phyloP scores from a whole-genome alignment of 805 yeast species.

The Tanozyma kutaoensis region DNA sequence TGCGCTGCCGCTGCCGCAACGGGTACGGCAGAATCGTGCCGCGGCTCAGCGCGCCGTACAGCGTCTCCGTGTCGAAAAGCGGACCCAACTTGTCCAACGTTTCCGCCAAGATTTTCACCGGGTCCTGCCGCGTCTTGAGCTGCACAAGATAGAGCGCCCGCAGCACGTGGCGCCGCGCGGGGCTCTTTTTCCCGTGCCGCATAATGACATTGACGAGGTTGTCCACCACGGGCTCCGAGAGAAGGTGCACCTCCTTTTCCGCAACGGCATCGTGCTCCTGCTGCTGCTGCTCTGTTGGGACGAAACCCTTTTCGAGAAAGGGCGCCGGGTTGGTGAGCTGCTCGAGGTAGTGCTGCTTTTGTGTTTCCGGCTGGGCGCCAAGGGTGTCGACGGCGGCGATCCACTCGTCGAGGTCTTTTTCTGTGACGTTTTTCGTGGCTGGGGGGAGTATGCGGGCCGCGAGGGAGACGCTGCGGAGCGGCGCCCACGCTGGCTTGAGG shows the following conservation, averaged over 20 bases:
- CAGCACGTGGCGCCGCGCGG: constrained; percentile 60
- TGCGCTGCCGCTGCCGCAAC: constrained; percentile 67
- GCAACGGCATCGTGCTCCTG: constrained; percentile 39
- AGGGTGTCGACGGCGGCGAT: constrained; percentile 27
- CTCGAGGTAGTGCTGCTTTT: constrained; percentile 23
- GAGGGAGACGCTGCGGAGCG: too few species aligned
- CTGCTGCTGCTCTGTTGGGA: constrained; percentile 54
- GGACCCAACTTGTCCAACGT: constrained; percentile 80
- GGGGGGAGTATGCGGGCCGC: constrained; percentile 25
- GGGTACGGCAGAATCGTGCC: constrained; percentile 74
- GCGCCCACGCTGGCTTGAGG: too few species aligned
- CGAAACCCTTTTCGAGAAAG: constrained; percentile 24
- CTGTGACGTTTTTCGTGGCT: constrained; percentile 22
- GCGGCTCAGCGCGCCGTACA: constrained; percentile 79
- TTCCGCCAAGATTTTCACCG: constrained; percentile 60
- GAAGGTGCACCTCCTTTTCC: constrained; percentile 42
- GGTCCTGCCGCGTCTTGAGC: constrained; percentile 64
- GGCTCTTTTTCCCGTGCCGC: constrained; percentile 82
- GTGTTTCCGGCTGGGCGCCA: constrained; percentile 17
- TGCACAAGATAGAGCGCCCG: constrained; percentile 72
- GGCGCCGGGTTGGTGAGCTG: constrained; percentile 25
- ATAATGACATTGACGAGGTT: constrained; percentile 78
- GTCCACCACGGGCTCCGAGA: constrained; percentile 57
- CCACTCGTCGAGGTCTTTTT: constrained; percentile 33
- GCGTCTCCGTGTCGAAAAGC: constrained; percentile 60